Percentiles rank a stretch among this genome's conserved stretches.
phyloP scores from a whole-genome alignment of 78 protist genomes.

The Guillardia theta region DNA sequence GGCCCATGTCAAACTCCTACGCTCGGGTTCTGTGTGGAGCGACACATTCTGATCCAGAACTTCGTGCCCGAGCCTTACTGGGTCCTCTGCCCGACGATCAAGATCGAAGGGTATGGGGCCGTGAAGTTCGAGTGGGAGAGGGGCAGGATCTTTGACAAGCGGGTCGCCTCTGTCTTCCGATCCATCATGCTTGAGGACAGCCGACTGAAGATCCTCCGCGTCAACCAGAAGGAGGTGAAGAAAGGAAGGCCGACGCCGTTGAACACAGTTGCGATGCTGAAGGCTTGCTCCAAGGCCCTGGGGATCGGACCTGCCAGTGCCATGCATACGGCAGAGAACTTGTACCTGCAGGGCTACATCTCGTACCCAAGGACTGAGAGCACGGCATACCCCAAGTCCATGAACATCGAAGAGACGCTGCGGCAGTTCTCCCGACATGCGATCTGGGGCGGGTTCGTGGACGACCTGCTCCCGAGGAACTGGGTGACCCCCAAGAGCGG shows the following conservation, averaged over 20 bases:
- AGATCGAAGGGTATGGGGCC: background rate
- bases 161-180: background rate
- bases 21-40: constrained; percentile 58
- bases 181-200: background rate
- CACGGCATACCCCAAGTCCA: constrained; percentile 50
- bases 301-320: constrained; percentile 61
- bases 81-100: background rate
- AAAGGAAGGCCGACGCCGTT: constrained; percentile 48
- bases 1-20: background rate
- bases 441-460: background rate
- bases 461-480: background rate
- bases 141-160: constrained; percentile 47
- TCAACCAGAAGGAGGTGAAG: background rate
- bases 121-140: constrained; percentile 37
- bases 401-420: constrained; percentile 29
- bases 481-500: background rate
- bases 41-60: constrained; percentile 48
- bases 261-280: constrained; percentile 63
- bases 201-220: background rate
- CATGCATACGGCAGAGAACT: constrained; percentile 58
- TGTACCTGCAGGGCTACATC: constrained; percentile 53
- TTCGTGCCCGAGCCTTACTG: constrained; percentile 47
- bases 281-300: background rate
- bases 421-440: background rate
- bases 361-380: constrained; percentile 74